A percentile compares a stretch with the other conserved stretches of the same genome.
Conservation (phyloP, 192 early-diverging fungal genomes). For the Coemansia sp. region DNA sequence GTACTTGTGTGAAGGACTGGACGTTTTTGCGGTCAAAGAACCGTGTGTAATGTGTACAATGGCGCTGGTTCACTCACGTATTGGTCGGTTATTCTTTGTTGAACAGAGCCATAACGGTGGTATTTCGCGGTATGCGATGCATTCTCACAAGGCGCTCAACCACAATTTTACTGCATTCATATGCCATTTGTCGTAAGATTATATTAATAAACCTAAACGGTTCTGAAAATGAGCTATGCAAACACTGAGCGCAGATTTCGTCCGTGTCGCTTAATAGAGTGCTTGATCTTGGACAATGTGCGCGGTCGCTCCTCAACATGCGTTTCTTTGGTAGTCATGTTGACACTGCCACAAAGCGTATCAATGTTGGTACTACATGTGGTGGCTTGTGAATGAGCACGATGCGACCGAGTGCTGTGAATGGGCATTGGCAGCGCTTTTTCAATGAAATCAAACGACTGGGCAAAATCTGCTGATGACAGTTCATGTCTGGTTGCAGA, state of each 20-base stretch:
- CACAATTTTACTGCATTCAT: constrained; percentile 44
- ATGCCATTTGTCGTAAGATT: constrained; percentile 7
- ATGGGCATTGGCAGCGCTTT: neutral
- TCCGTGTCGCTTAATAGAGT: neutral
- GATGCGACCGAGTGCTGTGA: constrained; percentile 5
- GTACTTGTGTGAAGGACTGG: constrained; percentile 82
- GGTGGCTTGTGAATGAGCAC: neutral
- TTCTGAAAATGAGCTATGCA: neutral
- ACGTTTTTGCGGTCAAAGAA: constrained; percentile 78
- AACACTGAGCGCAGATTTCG: neutral
- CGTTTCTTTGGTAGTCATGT: neutral
- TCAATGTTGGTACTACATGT: neutral
- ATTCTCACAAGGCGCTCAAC: constrained; percentile 39
- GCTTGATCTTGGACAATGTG: neutral
- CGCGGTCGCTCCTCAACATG: neutral
- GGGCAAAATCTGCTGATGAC: neutral
- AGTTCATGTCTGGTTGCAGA: neutral
- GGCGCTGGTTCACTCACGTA: constrained; percentile 91
- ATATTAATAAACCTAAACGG: neutral
- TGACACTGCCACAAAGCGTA: constrained; percentile 1
- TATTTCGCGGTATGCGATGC: constrained; percentile 34
- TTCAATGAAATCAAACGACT: neutral
- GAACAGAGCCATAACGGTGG: constrained; percentile 16
- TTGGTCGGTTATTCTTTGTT: constrained; percentile 79
- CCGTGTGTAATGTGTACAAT: constrained; percentile 94